These are phyloP conservation scores for Malus sylvestris DNA, from an alignment of 306 rosid species.

Conservation along the genomic window DNA sequence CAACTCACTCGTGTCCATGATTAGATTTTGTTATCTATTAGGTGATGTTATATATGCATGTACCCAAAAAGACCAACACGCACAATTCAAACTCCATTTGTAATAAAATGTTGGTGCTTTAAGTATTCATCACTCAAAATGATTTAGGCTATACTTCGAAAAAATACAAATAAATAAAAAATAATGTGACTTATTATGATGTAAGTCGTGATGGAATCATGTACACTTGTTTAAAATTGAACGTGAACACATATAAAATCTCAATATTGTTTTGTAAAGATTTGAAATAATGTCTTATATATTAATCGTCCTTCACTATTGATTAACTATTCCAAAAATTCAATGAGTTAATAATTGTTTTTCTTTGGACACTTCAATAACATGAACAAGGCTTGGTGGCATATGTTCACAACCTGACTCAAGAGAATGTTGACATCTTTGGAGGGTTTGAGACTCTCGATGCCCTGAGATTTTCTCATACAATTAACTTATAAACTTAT, in stretches of 20 bases:
- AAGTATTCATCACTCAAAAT: too few relatives aligned
- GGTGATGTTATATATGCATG: too few relatives aligned
- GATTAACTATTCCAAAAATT: not conserved
- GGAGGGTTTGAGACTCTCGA: conserved; percentile 53
- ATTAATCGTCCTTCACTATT: not conserved
- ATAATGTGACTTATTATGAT: conserved; percentile 27
- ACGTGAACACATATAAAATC: not conserved
- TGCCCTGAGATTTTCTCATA: conserved; percentile 43
- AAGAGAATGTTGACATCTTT: conserved; percentile 72
- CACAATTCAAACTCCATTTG: too few relatives aligned
- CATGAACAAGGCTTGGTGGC: not conserved
- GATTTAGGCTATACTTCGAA: too few relatives aligned
- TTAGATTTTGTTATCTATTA: too few relatives aligned
- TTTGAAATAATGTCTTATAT: not conserved
- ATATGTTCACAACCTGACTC: conserved; percentile 32
- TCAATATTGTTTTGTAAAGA: not conserved
- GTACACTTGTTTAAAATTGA: not conserved
- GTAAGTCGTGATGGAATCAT: not conserved
- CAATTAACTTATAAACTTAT: conserved; percentile 25
- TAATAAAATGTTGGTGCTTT: too few relatives aligned
- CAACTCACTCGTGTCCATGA: too few relatives aligned
- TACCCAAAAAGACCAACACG: too few relatives aligned
- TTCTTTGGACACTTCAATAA: not conserved
- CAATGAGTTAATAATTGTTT: not conserved
- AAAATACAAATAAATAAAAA: too few relatives aligned